Evolutionary conservation across 1,139 yeast species (phyloP).

Genomic region (Candida pseudoviswanathii): DNA sequence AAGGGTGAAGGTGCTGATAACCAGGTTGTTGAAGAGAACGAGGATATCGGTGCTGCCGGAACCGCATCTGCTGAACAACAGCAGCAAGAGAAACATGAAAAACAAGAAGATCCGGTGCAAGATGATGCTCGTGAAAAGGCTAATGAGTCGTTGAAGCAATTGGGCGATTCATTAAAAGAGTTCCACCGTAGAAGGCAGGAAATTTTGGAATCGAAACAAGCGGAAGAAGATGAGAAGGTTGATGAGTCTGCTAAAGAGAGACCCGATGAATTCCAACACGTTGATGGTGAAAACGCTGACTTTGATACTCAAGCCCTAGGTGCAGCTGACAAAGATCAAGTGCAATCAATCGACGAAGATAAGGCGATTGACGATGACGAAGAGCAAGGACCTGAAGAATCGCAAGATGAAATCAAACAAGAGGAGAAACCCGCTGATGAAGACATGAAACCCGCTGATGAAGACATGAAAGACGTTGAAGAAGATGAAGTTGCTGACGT

Average conservation of each 20-base stretch:
- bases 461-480: slow-evolving; percentile 17
- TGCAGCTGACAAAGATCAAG: slow-evolving; percentile 80
- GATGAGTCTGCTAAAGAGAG: slow-evolving; percentile 57
- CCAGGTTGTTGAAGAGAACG: slow-evolving; percentile 65
- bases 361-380: slow-evolving; percentile 76
- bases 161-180: slow-evolving; percentile 90
- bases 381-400: slow-evolving; percentile 21
- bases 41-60: slow-evolving; percentile 71
- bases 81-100: slow-evolving; percentile 29
- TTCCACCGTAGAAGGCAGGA: slow-evolving; percentile 91
- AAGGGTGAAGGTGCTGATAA: slow-evolving; percentile 80
- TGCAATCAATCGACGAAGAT: slow-evolving; percentile 76
- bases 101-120: slow-evolving; percentile 33
- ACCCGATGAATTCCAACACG: slow-evolving; percentile 90
- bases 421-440: slow-evolving; percentile 26
- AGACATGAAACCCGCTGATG: slow-evolving; percentile 22
- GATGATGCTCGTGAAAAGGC: slow-evolving; percentile 74
- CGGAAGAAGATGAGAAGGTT: slow-evolving; percentile 35
- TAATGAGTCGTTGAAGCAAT: slow-evolving; percentile 78
- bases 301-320: slow-evolving; percentile 90
- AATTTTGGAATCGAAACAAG: slow-evolving; percentile 64
- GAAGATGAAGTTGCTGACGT: slow-evolving; percentile 23
- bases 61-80: slow-evolving; percentile 51
- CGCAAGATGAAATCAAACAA: slow-evolving; percentile 24
- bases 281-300: slow-evolving; percentile 79